Evolutionary conservation across 2,329 filamentous ascomycete species (phyloP), one percentile per base, ranked within the genome.

Genomic region (Colletotrichum higginsianum): DNA sequence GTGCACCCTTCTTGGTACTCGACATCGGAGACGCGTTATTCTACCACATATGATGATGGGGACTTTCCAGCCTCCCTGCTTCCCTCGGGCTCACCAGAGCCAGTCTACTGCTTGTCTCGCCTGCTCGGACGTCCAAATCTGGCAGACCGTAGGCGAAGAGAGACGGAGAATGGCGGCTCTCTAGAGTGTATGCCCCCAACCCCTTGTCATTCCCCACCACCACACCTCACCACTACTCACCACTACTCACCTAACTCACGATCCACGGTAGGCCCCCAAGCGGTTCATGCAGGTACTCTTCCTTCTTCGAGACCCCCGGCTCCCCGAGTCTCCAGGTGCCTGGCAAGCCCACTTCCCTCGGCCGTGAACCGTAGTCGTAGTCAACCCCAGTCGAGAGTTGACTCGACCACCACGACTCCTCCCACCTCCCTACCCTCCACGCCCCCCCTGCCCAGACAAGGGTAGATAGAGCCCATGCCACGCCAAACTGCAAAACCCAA

Each of bases 271-370:
- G 56, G 68, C 68, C 38, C 46, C 30, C 52, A 69, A 66, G 63
- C 60, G 62, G 73, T 74, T 74, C 73, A 73, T 74, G 73, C 73
- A 74, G 71, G 73, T 73, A 69, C 66, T 69, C 52, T 73, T 74
- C 61, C 73, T 74, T 71, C 62, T 47, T 26, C 23, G 38, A 55
- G 12, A 23, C 49, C 55, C 55, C 58, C 57, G 26, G 63, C 56
- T 61, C 67, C 30, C 18, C 44, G 52, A 70, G 42, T 52, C 42
- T 52, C 68, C 57, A 68, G 68, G 60, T 68, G 68, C 58, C 68
- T 71, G 68, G 67, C 67, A 50, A 26, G 35, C 38, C 52, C 61
- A 58, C 57, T 53, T 13, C 46, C 46, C 52, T 70, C 62, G 67
- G 67, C 62, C 63, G 67, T 67, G 67, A 55, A 30, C 30, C 30